Conservation (phyloP, 345 rosid genomes). For the Leavenworthia alabamica region DNA sequence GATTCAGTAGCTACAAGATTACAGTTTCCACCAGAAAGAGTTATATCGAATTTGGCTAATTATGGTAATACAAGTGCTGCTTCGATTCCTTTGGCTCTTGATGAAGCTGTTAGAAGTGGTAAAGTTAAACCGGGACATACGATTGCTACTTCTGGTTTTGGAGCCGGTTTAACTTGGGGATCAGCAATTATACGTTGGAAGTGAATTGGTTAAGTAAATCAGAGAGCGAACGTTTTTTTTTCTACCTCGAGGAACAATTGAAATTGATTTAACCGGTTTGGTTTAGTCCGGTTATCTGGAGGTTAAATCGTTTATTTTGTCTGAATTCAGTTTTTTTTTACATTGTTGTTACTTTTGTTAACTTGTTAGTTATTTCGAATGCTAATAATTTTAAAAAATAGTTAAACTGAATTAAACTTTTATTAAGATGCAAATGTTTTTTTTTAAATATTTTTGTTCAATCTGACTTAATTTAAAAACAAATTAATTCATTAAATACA, state of each 20-base stretch:
- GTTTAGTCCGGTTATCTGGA: slow-evolving; percentile 10
- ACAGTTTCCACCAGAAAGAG: slow-evolving; percentile 65
- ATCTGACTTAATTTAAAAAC: too few relatives aligned
- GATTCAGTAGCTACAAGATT: slow-evolving; percentile 83
- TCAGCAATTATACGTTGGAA: slow-evolving; percentile 87
- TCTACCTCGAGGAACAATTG: slow-evolving; percentile 2
- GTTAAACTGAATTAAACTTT: neutral
- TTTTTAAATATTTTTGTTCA: too few relatives aligned
- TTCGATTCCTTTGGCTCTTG: slow-evolving; percentile 87
- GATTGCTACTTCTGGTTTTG: slow-evolving; percentile 79
- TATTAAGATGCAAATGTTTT: neutral
- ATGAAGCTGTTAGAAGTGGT: slow-evolving; percentile 83
- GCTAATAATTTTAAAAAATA: slow-evolving; percentile 4
- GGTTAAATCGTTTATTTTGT: slow-evolving; percentile 24
- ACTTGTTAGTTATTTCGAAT: slow-evolving; percentile 10
- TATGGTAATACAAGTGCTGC: slow-evolving; percentile 94
- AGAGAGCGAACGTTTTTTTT: too few relatives aligned
- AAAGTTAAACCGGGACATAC: slow-evolving; percentile 74
- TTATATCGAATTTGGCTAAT: slow-evolving; percentile 76
- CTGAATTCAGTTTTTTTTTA: slow-evolving; percentile 9
- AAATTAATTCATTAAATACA: too few relatives aligned
- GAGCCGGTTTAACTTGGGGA: slow-evolving; percentile 97
- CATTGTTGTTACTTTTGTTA: slow-evolving; percentile 19
- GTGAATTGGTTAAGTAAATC: slow-evolving; percentile 29
- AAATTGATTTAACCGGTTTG: slow-evolving; percentile 6